Conservation (phyloP, 2,329 filamentous ascomycete genomes). For the Penicillium sumatraense region DNA sequence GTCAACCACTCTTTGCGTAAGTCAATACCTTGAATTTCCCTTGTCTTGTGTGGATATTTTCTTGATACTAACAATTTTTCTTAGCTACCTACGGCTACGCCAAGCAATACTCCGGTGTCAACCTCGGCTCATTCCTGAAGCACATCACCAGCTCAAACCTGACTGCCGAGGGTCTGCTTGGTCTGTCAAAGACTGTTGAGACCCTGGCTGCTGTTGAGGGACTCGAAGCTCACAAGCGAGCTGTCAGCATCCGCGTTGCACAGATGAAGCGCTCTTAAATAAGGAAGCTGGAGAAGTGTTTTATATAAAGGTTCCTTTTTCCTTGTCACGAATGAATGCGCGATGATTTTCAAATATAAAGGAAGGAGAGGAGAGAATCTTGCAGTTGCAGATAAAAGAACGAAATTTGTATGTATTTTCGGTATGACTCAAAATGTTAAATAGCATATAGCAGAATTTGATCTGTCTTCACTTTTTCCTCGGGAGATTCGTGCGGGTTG, state of each 20-base stretch:
- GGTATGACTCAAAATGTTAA: constrained; percentile 2
- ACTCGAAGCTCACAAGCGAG: constrained; percentile 85
- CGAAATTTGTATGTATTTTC: neutral
- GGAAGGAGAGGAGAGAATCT: neutral
- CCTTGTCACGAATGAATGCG: constrained; percentile 25
- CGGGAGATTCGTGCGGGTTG: too few relatives aligned
- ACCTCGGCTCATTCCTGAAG: constrained; percentile 93
- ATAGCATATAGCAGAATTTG: neutral
- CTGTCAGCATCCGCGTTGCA: constrained; percentile 68
- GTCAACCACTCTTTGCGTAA: constrained; percentile 97
- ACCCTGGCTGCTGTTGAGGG: constrained; percentile 92
- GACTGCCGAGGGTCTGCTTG: constrained; percentile 79
- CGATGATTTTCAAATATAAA: constrained; percentile 27
- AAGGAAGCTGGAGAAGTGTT: neutral
- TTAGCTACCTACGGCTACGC: constrained; percentile 95
- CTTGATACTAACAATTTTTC: constrained; percentile 28
- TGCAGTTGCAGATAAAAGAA: neutral
- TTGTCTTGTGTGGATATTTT: too few relatives aligned
- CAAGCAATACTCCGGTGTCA: constrained; percentile 98
- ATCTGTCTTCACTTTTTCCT: neutral
- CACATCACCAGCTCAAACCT: constrained; percentile 96
- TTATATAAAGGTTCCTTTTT: neutral
- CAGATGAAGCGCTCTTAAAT: constrained; percentile 37
- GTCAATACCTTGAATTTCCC: too few relatives aligned
- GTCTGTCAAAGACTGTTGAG: constrained; percentile 90